Conservation (phyloP, 2,329 filamentous ascomycete species). For the Penicillium sp. region DNA sequence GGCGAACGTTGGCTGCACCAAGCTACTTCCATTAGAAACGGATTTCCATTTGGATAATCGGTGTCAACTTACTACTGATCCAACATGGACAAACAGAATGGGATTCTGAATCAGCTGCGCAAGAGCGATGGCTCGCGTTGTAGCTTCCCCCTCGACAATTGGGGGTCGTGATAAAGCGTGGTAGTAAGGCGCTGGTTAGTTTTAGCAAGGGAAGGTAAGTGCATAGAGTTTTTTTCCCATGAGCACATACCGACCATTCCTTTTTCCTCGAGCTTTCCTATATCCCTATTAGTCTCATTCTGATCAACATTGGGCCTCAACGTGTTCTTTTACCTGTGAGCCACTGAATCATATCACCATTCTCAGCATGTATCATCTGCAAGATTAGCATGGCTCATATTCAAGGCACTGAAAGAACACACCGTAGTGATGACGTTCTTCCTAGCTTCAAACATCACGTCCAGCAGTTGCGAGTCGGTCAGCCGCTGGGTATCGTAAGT, state of each 20-base stretch:
- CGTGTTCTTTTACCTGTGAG: conserved; percentile 22
- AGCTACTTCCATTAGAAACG: conserved; percentile 23
- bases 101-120: conserved; percentile 52
- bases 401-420: too few species aligned
- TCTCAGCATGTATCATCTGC: conserved; percentile 49
- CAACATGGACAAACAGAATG: conserved; percentile 55
- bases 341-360: conserved; percentile 45
- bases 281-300: neutral
- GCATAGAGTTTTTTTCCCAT: too few species aligned
- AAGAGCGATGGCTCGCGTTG: conserved; percentile 51
- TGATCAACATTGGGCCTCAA: too few species aligned
- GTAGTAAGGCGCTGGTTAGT: conserved; percentile 43
- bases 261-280: conserved; percentile 34
- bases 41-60: too few species aligned
- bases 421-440: conserved; percentile 9
- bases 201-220: too few species aligned
- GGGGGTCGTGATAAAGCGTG: conserved; percentile 44
- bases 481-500: conserved; percentile 46
- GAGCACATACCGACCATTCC: conserved; percentile 9
- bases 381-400: too few species aligned
- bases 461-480: conserved; percentile 42
- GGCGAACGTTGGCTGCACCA: conserved; percentile 50
- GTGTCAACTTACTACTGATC: conserved; percentile 34
- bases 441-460: conserved; percentile 35
- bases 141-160: conserved; percentile 46